Evolutionary conservation across 148 eudicot species (phyloP).

Genomic region (Talinum fruticosum): DNA sequence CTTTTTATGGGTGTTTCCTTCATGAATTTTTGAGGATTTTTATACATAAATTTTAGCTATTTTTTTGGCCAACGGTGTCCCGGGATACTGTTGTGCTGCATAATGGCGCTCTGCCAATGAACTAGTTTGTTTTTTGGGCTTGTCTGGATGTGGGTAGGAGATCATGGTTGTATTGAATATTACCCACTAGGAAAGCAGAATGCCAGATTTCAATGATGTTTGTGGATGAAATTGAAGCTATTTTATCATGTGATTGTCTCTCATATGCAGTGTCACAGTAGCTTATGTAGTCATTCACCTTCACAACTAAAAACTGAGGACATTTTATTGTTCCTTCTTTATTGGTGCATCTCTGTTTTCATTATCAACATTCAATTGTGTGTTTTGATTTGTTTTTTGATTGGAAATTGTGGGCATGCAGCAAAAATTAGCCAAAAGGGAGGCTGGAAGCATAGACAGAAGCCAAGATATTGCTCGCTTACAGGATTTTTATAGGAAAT

Average conservation of each 20-base stretch:
- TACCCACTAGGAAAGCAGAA: background rate
- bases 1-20: too few species aligned
- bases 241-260: conserved; percentile 3
- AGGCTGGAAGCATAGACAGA: conserved; percentile 87
- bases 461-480: conserved; percentile 89
- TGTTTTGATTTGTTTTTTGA: background rate
- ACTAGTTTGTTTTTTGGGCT: background rate
- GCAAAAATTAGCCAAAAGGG: conserved; percentile 98
- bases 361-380: background rate
- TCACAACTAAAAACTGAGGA: background rate
- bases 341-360: background rate
- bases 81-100: too few species aligned
- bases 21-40: too few species aligned
- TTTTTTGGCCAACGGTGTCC: too few species aligned
- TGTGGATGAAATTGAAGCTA: background rate
- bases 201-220: background rate
- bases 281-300: background rate
- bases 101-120: too few species aligned
- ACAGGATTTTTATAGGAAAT: conserved; percentile 75
- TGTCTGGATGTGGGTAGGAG: background rate
- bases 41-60: too few species aligned
- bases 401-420: conserved; percentile 27
- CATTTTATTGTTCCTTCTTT: background rate
- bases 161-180: background rate
- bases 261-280: background rate